Evolutionary conservation across 2,329 filamentous ascomycete genomes (phyloP), one percentile per base, ranked within the genome.

Genomic region (Paraphaeosphaeria sporulosa): DNA sequence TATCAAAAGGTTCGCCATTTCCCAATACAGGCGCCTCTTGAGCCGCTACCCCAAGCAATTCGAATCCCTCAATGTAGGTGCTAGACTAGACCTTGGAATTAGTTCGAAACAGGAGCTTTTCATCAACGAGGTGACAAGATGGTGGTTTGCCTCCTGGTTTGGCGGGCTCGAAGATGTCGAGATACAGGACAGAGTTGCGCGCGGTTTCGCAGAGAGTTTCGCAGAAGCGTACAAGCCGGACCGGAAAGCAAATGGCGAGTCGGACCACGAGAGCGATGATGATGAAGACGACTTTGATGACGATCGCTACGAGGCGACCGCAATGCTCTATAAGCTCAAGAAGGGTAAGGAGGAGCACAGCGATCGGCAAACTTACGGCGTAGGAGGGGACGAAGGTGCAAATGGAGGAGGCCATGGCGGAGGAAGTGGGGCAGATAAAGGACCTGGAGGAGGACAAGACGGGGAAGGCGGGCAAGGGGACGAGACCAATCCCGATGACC

Each of bases 121-220:
- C 48, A 38, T 51, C 48, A 38, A 51, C n/a, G 48, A 51, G 17
- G 30, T 51, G 17, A 51, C 48, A n/a, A 34, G 48, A 13, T 51
- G 48, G 48, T 51, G 48, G 48, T 51, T 51, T 23, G 48, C 48
- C 1, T 36, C 48, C 5, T 51, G 48, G 48, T 51, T 51, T 19
- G 17, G 17, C 17, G 30, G 30, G 17, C 40, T 15, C 13, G 32
- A 51, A 30, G 48, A 51, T 13, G 12, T 51, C n/a, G 19, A 13
- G 9, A 6, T 2, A 3, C 48, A 51, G 30, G 48, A 23, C 12
- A 17, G 1, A 7, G n/a, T 51, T 17, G 17, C 17, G 2, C 9
- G 38, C 25, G 48, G 32, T 19, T 51, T 51, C 19, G 48, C 48
- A 1, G 17, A 51, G 4, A 51, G 48, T 23, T 51, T 51, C 8